Evolutionary conservation across 129 eudicot genomes (phyloP), one percentile per base, ranked within the genome.

Genomic region (Rutidosis leptorrhynchoides): DNA sequence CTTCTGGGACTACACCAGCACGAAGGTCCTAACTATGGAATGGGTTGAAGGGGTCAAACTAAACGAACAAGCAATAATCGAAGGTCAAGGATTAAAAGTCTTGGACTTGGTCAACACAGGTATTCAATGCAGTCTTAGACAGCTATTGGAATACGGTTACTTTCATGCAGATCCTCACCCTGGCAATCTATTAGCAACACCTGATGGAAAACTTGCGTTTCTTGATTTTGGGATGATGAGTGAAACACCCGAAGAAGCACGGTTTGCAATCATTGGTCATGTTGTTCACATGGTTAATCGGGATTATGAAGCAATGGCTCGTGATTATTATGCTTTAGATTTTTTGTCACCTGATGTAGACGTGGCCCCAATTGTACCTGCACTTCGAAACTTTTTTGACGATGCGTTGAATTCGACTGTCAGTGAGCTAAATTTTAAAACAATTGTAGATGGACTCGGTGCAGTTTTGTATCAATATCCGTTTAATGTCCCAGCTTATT

Each of bases 101-200:
- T 78, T 93, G 74, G 98, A 93, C 79, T 79, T 93, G 48, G 98
- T 93, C 16, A 88, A 85, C 76, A 84, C 88, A 1, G 96, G 98
- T 52, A 86, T 93, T 24, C 96, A 93, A 46, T 93, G 98, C 74
- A 93, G 98, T 63, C 95, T 93, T 59, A 76, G 98, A 46, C 98
- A 93, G 83, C 73, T 93, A 49, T 96, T 93, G 23, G 98, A 93
- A 69, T 93, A 93, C 24, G 98, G 98, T 33, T 93, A 88, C 75
- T 93, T 93, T 71, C 98, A 93, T 68, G 98, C 98, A 0, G 98
- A 93, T 81, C 98, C 98, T 51, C 98, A 93, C 78, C 98, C 98
- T 4, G 98, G 98, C 19, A 88, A 88, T 75, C 91, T 88, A 20
- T 69, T 93, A 72, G 96, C 98, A 24, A 93, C 98, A 8, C 89